Conservation (phyloP, 371 early-diverging fungal species). For the Amoeboaphelidium occidentale region DNA sequence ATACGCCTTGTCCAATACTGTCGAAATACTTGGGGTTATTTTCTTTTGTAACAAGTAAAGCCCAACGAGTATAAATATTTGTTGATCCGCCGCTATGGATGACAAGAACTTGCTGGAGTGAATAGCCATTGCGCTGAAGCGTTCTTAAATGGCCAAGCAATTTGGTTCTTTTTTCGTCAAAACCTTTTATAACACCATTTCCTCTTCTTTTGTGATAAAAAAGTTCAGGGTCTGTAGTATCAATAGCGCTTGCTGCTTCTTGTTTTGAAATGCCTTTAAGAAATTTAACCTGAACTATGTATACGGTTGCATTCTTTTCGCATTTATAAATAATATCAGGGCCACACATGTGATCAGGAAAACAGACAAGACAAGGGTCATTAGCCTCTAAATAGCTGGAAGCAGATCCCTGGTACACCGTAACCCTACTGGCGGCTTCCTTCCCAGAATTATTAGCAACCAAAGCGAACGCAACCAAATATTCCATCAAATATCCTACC, state of each 20-base stretch:
- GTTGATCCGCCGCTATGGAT: no score
- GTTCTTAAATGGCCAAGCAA: no score
- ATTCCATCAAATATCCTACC: conserved; percentile 9
- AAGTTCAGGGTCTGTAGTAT: conserved; percentile 7
- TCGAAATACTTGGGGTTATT: no score
- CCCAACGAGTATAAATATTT: no score
- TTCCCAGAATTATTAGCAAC: conserved; percentile 3
- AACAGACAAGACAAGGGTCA: conserved; percentile 2
- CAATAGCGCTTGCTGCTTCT: conserved; percentile 6
- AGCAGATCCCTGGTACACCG: not conserved
- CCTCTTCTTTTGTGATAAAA: conserved; percentile 7
- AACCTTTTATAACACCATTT: conserved; percentile 5
- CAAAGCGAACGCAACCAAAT: conserved; percentile 9
- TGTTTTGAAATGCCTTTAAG: conserved; percentile 9
- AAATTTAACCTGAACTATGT: conserved; percentile 11
- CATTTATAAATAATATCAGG: conserved; percentile 11
- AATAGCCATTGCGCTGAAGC: no score
- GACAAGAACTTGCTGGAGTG: no score
- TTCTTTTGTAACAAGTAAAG: no score
- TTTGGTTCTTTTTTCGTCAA: conserved; percentile 3
- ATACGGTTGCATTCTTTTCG: conserved; percentile 1
- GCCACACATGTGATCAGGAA: conserved; percentile 10
- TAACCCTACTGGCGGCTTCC: not conserved
- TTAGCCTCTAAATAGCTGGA: not conserved
- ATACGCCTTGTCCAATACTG: no score